Evolutionary conservation across 371 early-diverging fungal species (phyloP).

Genomic region (Rhizopus delemar): DNA sequence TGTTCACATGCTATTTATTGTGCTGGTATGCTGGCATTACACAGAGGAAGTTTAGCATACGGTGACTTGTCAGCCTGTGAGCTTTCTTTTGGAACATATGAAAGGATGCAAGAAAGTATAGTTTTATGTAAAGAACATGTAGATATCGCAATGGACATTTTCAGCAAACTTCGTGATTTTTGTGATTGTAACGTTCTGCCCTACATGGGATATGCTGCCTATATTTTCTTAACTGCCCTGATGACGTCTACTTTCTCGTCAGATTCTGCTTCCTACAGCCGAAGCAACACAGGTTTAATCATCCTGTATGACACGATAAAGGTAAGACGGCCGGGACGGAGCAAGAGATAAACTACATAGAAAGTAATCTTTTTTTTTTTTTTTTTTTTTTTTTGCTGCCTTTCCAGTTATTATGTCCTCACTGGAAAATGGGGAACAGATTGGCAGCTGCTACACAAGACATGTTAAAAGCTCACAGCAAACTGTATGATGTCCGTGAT

Average conservation of each 20-base stretch:
- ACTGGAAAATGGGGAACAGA: conserved; percentile 50
- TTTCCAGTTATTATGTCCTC: conserved; percentile 24
- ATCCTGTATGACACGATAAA: conserved; percentile 29
- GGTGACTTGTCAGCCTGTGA: conserved; percentile 29
- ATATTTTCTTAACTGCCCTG: conserved; percentile 46
- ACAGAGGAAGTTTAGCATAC: conserved; percentile 48
- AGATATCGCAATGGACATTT: conserved; percentile 37
- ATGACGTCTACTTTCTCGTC: conserved; percentile 52
- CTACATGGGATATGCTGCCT: conserved; percentile 49
- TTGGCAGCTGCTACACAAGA: conserved; percentile 40
- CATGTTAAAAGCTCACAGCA: conserved; percentile 37
- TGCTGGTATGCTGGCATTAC: conserved; percentile 39
- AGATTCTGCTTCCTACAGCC: conserved; percentile 32
- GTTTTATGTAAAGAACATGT: conserved; percentile 35
- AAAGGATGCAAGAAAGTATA: conserved; percentile 31
- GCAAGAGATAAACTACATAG: not conserved
- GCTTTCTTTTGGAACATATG: conserved; percentile 22
- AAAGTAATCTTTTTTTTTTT: not conserved
- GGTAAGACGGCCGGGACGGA: not conserved
- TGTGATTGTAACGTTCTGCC: conserved; percentile 44
- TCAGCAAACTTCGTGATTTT: conserved; percentile 32
- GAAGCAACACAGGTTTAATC: conserved; percentile 32
- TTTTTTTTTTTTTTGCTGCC: not conserved
- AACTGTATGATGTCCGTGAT: conserved; percentile 35
- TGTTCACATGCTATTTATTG: conserved; percentile 44